Base-by-base conservation (phyloP, 306 rosid genomes). In the Urtica urens region DNA sequence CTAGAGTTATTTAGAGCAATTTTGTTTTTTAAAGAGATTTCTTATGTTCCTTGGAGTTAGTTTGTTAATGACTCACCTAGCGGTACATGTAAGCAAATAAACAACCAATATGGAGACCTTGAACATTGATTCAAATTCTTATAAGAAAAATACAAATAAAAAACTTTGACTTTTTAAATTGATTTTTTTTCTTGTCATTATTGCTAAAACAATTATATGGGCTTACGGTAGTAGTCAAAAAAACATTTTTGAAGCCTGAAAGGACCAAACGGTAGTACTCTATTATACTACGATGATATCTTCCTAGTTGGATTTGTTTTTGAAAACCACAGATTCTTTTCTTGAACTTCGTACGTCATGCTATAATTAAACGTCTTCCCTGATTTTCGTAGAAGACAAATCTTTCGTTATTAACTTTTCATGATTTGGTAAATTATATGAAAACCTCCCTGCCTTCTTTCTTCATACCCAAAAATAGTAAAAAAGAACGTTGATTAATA, bases 201-300 rank as follows among this genome's bases (percentile, higher is more conserved):
- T n/a, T n/a, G n/a, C n/a, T n/a, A n/a, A n/a, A n/a, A n/a, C n/a
- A n/a, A n/a, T n/a, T n/a, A n/a, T n/a, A n/a, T n/a, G n/a, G n/a
- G n/a, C n/a, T n/a, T n/a, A n/a, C n/a, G n/a, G n/a, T n/a, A n/a
- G n/a, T n/a, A n/a, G n/a, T n/a, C n/a, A n/a, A n/a, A n/a, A n/a
- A n/a, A n/a, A n/a, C n/a, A n/a, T n/a, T n/a, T n/a, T n/a, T n/a
- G n/a, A n/a, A n/a, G n/a, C n/a, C n/a, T n/a, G n/a, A n/a, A n/a
- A n/a, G n/a, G n/a, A n/a, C n/a, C n/a, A n/a, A n/a, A n/a, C 45
- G 50, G 44, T 64, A 60, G 21, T 51, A 58, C 55, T 45, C 14
- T 38, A 58, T 48, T 58, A 43, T 39, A 48, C 53, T 53, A 51
- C 30, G 22, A 50, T 30, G 29, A 45, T 49, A 49, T 58, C 58